Base-by-base conservation (phyloP, 2,329 filamentous ascomycete species). In the Verticillium isaacii region DNA sequence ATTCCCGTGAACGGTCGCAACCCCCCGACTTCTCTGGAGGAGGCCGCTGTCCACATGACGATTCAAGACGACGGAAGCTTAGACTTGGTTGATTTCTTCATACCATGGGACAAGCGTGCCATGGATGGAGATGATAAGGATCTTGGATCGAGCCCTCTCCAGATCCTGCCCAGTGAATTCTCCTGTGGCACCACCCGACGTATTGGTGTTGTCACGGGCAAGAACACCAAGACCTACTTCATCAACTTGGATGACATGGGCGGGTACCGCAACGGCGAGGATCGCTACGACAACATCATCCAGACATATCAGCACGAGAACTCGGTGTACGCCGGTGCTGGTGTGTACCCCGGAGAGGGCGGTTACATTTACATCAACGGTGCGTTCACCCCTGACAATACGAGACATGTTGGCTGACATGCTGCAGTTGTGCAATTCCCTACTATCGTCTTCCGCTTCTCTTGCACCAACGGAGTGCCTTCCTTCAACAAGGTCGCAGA, bases 381-480 rank as follows among this genome's bases (percentile, higher is more conserved):
- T 63, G 50, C 34, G 61, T 56, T 15, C 7, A 9, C 11, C 6
- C n/a, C 14, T 19, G 11, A 12, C 19, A 9, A 5, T 32, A 61
- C 50, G 2, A 2, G 12, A 17, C 4, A 23, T 11, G 6, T 52
- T 52, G 11, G 14, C 45, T 52, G 19, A 52, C 45, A 23, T 32
- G n/a, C 64, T 2, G 4, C n/a, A 5, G 74, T 85, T 5, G 84
- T 86, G 60, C 77, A 81, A 66, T 82, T 81, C 66, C 77, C 80
- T 15, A 82, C 82, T 0, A 78, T 82, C 58, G 82, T 85, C 19
- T 86, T 85, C 76, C 83, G 85, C 65, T 86, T 86, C 68, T 78
- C 80, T 2, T 85, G 82, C 68, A 72, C 74, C 58, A 67, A 73
- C 25, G 83, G 83, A 3, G 75, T 80, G 11, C 80, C 84, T 0